A percentile compares a stretch with the other conserved stretches of the same genome.
phyloP scores from a whole-genome alignment of 2,329 filamentous ascomycete species.

The Colletotrichum chlorophyti region DNA sequence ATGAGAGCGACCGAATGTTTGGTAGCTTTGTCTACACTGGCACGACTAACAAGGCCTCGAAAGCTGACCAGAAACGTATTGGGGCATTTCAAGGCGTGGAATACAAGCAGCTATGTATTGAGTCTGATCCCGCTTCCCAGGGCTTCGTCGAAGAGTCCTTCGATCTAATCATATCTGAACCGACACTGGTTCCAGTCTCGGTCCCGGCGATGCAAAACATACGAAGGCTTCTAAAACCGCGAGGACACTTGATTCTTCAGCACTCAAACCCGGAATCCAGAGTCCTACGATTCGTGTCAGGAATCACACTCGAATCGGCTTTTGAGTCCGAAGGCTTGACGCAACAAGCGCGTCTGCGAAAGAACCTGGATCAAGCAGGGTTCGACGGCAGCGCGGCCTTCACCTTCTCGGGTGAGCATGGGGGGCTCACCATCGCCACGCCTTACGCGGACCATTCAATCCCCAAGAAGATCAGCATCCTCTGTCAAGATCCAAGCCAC shows the following conservation, averaged over 20 bases:
- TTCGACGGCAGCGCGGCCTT: neutral
- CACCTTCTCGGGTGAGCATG: conserved; percentile 3
- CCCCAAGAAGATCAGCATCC: neutral
- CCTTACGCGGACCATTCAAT: neutral
- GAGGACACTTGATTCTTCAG: neutral
- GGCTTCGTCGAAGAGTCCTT: conserved; percentile 32
- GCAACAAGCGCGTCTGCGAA: neutral
- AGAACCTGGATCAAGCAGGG: neutral
- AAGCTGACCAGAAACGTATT: neutral
- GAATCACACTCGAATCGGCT: neutral
- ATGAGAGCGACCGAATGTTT: neutral
- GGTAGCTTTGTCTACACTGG: conserved; percentile 37
- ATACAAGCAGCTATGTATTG: conserved; percentile 34
- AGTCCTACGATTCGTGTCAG: neutral
- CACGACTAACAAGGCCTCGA: conserved; percentile 29
- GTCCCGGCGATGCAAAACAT: neutral
- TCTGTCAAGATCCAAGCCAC: conserved; percentile 4
- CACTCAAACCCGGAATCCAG: conserved; percentile 7
- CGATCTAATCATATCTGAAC: conserved; percentile 33
- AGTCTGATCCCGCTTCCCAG: conserved; percentile 35
- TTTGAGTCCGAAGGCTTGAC: neutral
- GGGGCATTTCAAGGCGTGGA: neutral
- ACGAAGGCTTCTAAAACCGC: conserved; percentile 11
- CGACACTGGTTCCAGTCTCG: neutral
- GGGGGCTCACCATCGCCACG: neutral